Evolutionary conservation across 2,329 filamentous ascomycete species (phyloP), one percentile per base, ranked within the genome.

Genomic region (Epichloe aotearoae): DNA sequence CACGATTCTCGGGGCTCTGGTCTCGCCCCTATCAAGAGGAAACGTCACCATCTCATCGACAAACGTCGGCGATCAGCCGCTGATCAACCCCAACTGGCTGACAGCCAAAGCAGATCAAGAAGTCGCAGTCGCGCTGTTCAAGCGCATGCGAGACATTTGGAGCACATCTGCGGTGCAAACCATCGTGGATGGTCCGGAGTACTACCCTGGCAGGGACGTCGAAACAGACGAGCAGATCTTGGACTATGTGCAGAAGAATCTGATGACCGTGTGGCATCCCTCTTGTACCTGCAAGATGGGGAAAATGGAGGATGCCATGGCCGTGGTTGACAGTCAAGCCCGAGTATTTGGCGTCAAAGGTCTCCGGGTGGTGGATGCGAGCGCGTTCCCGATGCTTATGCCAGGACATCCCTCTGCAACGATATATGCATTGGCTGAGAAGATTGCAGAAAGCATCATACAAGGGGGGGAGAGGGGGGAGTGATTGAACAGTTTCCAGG

Each of bases 291-390:
- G 62, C 49, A 57, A 58, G 3, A 67, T 67, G 59, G 66, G 66
- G 6, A 65, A 57, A 43, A 50, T 47, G 1, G 67, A 66, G 11
- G 76, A 84, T 57, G 62, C 68, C 2, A 72, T 71, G 58, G 78
- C 77, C 2, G 78, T 82, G 2, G 59, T 83, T 47, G 76, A 83
- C 61, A 69, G 65, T 30, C 26, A 30, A 30, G 26, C 26, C 26
- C 8, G 26, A 30, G 26, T 30, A 10, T 10, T 4, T 10, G 26
- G 26, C 3, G 26, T 30, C 26, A 30, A 30, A 30, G 26, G 26
- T 10, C 26, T 30, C 8, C 26, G 26, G 26, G 26, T 30, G 26
- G 26, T 30, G 26, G 26, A 30, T 30, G 79, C 77, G 2, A 74
- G 70, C 33, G 69, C 75, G 2, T 82, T 76, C 17, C 56, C 59